These are phyloP conservation scores for Mollisiaceae sp. DNA, from an alignment of 2,329 filamentous ascomycete species.

Conservation along the genomic window DNA sequence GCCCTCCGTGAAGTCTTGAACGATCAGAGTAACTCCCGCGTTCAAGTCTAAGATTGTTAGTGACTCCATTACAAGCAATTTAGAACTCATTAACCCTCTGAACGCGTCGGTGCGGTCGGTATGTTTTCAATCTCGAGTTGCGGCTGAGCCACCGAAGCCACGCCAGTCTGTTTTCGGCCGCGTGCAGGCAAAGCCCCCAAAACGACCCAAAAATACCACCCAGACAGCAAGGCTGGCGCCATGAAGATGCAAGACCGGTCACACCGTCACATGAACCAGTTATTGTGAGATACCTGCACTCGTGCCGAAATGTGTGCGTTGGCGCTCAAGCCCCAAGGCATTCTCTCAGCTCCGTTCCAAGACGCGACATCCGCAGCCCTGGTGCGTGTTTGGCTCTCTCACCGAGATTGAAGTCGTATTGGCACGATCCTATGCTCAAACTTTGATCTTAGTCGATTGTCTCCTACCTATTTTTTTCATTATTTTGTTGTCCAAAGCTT, in stretches of 20 bases:
- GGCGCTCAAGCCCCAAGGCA: no score
- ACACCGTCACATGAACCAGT: no score
- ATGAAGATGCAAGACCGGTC: neutral
- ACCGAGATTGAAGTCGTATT: no score
- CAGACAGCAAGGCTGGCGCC: constrained; percentile 7
- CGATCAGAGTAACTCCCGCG: constrained; percentile 22
- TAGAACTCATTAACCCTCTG: neutral
- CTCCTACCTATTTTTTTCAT: no score
- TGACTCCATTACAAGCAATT: constrained; percentile 20
- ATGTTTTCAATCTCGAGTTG: neutral
- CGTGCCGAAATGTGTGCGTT: no score
- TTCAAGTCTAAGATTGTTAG: constrained; percentile 15
- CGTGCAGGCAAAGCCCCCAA: constrained; percentile 6
- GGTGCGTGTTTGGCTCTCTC: no score
- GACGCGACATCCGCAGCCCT: no score
- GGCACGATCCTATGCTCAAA: no score
- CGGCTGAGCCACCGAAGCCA: constrained; percentile 12
- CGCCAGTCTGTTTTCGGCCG: constrained; percentile 1
- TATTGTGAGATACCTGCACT: no score
- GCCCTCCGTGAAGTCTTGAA: constrained; percentile 23
- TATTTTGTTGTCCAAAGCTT: no score
- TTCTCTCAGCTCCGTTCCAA: no score
- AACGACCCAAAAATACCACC: constrained; percentile 7
- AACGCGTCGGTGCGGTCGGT: neutral
- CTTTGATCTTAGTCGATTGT: no score